Percentiles rank a stretch among this genome's conserved stretches.
Evolutionary conservation across 2,329 filamentous ascomycete species (phyloP).

Genomic region (Colletotrichum sp.): DNA sequence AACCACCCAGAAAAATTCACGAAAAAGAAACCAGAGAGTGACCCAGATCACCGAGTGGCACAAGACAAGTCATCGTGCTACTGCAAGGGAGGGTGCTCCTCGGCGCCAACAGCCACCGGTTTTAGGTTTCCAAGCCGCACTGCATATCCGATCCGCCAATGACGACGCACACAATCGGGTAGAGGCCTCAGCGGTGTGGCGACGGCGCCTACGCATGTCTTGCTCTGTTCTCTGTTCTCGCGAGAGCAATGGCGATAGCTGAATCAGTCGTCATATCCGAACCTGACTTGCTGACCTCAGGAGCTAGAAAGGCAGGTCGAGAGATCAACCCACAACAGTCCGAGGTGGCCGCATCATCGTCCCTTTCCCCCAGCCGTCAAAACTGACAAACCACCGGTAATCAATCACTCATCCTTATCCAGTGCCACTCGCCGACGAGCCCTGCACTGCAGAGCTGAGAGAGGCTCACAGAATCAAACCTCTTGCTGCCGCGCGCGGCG

Average conservation of each 20-base stretch:
- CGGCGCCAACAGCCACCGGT: slow-evolving; percentile 2
- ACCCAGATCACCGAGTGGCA: background rate
- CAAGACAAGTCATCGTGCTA: background rate
- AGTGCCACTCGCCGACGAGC: background rate
- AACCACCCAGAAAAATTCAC: background rate
- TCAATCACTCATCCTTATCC: background rate
- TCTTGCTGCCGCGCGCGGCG: slow-evolving; percentile 5
- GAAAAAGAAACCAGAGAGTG: background rate
- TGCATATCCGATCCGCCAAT: background rate
- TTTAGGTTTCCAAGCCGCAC: slow-evolving; percentile 6
- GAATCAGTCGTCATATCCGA: background rate
- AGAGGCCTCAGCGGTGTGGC: background rate
- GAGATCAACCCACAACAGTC: background rate
- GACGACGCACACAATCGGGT: background rate
- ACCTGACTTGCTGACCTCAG: background rate
- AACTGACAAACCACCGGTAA: background rate
- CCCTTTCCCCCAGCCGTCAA: background rate
- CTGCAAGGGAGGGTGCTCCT: background rate
- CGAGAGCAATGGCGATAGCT: fast-evolving
- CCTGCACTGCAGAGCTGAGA: background rate
- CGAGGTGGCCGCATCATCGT: background rate
- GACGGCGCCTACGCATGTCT: background rate
- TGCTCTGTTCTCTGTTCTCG: no score
- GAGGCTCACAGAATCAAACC: background rate
- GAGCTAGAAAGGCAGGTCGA: background rate